Percentiles rank a stretch among this genome's conserved stretches.
phyloP scores from a whole-genome alignment of 768 basidiomycete genomes.

The Tulasnella sp. region DNA sequence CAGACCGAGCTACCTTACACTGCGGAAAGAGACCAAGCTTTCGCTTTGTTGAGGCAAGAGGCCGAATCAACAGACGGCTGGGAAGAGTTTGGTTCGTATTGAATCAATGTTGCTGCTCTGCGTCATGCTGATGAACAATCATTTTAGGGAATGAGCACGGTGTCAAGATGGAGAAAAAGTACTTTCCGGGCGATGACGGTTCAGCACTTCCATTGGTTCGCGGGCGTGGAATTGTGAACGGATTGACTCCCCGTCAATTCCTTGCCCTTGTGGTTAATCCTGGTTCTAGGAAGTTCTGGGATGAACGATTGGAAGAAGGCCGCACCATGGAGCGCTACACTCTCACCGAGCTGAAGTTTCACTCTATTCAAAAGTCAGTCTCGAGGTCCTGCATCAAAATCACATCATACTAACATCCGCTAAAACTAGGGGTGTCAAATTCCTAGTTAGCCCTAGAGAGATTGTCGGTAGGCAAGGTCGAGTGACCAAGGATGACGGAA shows the following conservation, averaged over 20 bases:
- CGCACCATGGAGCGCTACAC: not conserved
- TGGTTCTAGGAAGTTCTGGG: not conserved
- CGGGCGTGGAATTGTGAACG: conserved; percentile 12
- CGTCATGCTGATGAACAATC: not conserved
- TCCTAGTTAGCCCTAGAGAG: conserved; percentile 10
- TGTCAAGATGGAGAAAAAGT: conserved; percentile 15
- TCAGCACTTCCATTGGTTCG: conserved; percentile 14
- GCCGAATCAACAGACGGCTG: conserved; percentile 16
- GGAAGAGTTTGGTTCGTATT: conserved; percentile 9
- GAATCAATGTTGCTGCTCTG: not conserved
- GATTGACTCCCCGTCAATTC: conserved; percentile 11
- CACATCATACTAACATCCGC: no score
- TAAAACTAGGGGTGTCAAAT: conserved; percentile 9
- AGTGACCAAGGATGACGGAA: conserved; percentile 7
- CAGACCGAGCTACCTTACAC: no score
- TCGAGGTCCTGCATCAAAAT: not conserved
- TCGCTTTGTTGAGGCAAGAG: conserved; percentile 12
- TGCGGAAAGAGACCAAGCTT: conserved; percentile 1
- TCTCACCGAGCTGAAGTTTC: conserved; percentile 3
- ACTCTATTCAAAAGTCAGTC: conserved; percentile 13
- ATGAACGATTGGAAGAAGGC: not conserved
- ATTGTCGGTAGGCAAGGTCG: conserved; percentile 13
- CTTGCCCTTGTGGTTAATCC: conserved; percentile 4
- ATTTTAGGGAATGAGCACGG: conserved; percentile 9
- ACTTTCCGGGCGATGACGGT: conserved; percentile 8